Evolutionary conservation across 352 stramenopile species (phyloP).

Genomic region (Globisporangium irregulare): DNA sequence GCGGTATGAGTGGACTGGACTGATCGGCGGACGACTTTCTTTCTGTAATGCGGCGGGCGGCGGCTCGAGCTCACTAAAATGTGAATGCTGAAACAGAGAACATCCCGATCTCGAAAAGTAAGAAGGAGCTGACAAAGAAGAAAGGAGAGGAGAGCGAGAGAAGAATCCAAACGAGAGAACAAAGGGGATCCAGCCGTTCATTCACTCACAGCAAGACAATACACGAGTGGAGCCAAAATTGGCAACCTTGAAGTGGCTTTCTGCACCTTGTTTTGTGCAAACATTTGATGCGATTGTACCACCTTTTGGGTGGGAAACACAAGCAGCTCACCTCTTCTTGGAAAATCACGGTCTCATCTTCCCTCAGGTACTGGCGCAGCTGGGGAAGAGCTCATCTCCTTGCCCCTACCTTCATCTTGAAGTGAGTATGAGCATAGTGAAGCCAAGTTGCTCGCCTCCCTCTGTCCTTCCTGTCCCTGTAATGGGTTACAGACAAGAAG

Average conservation of each 20-base stretch:
- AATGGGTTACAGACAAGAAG: slow-evolving; percentile 11
- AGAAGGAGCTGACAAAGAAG: neutral
- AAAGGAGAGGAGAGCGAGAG: neutral
- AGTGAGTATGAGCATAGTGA: slow-evolving; percentile 11
- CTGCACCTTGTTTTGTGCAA: neutral
- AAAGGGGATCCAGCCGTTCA: neutral
- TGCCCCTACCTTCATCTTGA: slow-evolving; percentile 5
- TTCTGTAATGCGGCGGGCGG: neutral
- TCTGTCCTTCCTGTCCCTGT: neutral
- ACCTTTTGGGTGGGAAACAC: neutral
- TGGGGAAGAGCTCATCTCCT: slow-evolving; percentile 8
- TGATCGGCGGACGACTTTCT: neutral
- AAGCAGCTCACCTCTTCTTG: neutral
- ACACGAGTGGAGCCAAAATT: neutral
- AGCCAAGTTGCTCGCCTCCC: slow-evolving; percentile 1
- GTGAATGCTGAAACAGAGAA: neutral
- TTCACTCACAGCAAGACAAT: neutral
- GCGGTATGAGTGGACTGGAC: neutral
- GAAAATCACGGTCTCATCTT: slow-evolving; percentile 4
- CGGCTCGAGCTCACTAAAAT: neutral
- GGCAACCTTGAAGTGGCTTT: neutral
- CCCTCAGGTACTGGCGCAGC: slow-evolving; percentile 6
- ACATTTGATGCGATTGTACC: neutral
- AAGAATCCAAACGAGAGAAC: neutral
- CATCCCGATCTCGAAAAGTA: neutral